Base-by-base conservation (phyloP, 345 rosid genomes). In the Hirschfeldia incana region DNA sequence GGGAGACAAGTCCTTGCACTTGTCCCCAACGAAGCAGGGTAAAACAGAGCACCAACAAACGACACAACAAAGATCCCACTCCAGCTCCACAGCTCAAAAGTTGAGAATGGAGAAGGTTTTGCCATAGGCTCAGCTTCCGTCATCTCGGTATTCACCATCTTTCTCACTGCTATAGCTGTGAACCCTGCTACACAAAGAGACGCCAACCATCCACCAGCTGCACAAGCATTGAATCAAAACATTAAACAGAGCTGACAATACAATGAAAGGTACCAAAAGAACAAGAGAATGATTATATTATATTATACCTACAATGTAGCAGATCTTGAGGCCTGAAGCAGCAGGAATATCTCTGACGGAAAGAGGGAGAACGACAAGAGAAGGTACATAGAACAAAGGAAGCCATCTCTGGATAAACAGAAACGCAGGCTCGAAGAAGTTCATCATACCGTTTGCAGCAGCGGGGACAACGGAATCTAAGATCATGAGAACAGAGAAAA, bases 141-240 rank as follows among this genome's bases (percentile, higher is more conserved):
- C 97, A 94, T 88, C 76, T 94, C 90, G 46, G 97, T 92, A 73
- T 87, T 89, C 61, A 91, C 97, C 65, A 87, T 84, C 66, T 91
- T 94, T 64, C 98, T 92, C 72, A 92, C 88, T 4, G 95, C 77
- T 67, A 94, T 91, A 5, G 98, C 98, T 29, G 94, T 87, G 70
- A 80, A 94, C 6, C 97, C 97, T 1, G 97, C 98, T 21, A 91
- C 97, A 77, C 90, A 89, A 67, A 92, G 94, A 29, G 98, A 89
- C 65, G 98, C 97, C 77, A 94, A 76, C 98, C 98, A 94, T 32
- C 97, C 98, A 74, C 89, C 95, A 21, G 86, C 98, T 94, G 87
- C 77, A 82, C 74, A 71, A 42, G 8, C 70, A 73, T 60, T 57
- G 32, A 46, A 21, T 49, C 28, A 2, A 77, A 65, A 21, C 39